Base-by-base conservation (phyloP, 768 basidiomycete species). In the Bullera alba region DNA sequence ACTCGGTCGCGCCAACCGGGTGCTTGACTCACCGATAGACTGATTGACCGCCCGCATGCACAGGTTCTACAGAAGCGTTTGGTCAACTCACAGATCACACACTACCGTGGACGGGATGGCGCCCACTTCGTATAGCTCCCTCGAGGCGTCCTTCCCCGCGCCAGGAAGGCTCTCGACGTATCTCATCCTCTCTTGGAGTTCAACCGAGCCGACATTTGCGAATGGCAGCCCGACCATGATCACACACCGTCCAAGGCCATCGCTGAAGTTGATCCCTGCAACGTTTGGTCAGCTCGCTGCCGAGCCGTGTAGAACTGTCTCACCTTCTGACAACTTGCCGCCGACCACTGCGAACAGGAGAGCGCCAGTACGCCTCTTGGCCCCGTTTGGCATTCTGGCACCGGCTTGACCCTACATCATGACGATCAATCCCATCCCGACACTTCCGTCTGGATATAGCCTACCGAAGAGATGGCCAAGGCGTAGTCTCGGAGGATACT, bases 291-390 rank as follows among this genome's bases (percentile, higher is more conserved):
- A 41, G 12, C 22, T 30, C 19, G 12, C 16, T n/a, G 27, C 15
- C 16, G 26, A 32, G 0, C 21, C 19, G 38, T 19, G 38, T n/a
- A n/a, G n/a, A n/a, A 21, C 19, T 10, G 22, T 23, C 56, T 30
- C 19, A 66, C 70, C 93, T 73, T 99, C 95, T 0, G 89, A 92
- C n/a, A 99, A 79, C 68, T 96, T 97, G 23, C 91, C 93, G 16
- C 92, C 92, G 23, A 97, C 84, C 8, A 97, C 95, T 2, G 95
- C 93, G 48, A 97, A 84, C 4, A 99, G 75, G 32, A 99, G 70
- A 2, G 88, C 87, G 15, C 90, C 90, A 0, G 72, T 62, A 48
- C 54, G 57, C 55, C 50, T 38, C 42, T 55, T 58, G 17, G 55
- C 51, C 5, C 51, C 58, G 28, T 27, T 37, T 8, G 19, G 22